phyloP scores from a whole-genome alignment of 306 rosid species.

The Fragaria ananassa region DNA sequence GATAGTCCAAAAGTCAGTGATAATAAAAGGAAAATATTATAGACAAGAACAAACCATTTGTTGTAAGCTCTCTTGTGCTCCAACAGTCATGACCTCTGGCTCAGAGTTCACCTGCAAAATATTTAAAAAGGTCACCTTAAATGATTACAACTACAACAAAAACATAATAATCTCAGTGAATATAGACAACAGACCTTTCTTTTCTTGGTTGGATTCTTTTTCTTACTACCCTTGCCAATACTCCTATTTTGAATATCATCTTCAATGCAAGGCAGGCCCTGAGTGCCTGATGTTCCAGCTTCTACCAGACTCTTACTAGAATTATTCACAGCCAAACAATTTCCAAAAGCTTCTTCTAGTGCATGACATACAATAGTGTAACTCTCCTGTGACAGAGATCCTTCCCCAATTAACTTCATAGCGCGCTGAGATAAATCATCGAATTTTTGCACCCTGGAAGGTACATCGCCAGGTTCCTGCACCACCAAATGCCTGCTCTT shows the following conservation, averaged over 20 bases:
- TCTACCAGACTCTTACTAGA: constrained; percentile 64
- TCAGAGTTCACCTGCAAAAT: constrained; percentile 68
- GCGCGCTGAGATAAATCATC: constrained; percentile 77
- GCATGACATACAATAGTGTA: constrained; percentile 69
- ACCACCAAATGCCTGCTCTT: constrained; percentile 58
- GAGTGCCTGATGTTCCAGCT: constrained; percentile 67
- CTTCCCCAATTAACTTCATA: constrained; percentile 76
- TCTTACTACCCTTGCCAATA: constrained; percentile 69
- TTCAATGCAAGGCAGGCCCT: constrained; percentile 62
- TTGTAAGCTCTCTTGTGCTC: constrained; percentile 84
- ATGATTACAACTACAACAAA: constrained; percentile 3
- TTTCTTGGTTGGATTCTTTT: constrained; percentile 87
- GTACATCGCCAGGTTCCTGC: constrained; percentile 58
- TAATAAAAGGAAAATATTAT: constrained; percentile 15
- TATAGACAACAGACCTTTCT: constrained; percentile 62
- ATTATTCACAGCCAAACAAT: constrained; percentile 57
- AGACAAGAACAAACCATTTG: constrained; percentile 76
- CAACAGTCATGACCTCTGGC: constrained; percentile 69
- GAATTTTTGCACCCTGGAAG: constrained; percentile 68
- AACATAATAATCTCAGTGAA: constrained; percentile 11
- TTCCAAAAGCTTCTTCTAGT: constrained; percentile 64
- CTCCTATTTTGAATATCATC: constrained; percentile 79
- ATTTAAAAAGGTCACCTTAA: constrained; percentile 26
- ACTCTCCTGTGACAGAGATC: constrained; percentile 85
- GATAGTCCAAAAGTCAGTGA: background rate